Conservation (phyloP, 2,329 filamentous ascomycete genomes). For the Monosporascus sp. region DNA sequence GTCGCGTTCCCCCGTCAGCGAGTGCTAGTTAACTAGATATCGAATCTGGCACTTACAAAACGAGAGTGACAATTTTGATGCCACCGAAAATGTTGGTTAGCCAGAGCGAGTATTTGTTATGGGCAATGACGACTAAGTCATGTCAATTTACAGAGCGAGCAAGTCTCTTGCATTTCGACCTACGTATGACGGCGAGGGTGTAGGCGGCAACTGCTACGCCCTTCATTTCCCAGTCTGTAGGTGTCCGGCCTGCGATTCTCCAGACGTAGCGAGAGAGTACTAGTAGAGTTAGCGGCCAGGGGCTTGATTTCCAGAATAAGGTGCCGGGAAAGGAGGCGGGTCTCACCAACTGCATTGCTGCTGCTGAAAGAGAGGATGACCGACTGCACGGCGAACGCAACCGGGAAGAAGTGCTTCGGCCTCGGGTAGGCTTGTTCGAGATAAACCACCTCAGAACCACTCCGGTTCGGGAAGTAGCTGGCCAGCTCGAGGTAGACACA, state of each 20-base stretch:
- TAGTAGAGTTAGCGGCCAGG: constrained; percentile 10
- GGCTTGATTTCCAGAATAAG: not conserved
- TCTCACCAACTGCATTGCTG: constrained; percentile 47
- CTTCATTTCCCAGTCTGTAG: constrained; percentile 59
- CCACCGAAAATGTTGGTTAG: constrained; percentile 51
- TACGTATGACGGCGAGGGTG: constrained; percentile 50
- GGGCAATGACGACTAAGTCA: constrained; percentile 35
- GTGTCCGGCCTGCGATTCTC: constrained; percentile 43
- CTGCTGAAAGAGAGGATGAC: constrained; percentile 53
- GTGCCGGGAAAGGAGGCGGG: not conserved
- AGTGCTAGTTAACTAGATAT: not conserved
- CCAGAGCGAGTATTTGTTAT: constrained; percentile 53
- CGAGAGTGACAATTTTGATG: constrained; percentile 54
- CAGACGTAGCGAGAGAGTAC: constrained; percentile 61
- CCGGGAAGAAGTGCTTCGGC: constrained; percentile 51
- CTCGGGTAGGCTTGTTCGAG: constrained; percentile 53
- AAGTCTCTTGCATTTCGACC: constrained; percentile 15
- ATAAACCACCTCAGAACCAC: constrained; percentile 52
- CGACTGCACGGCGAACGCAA: constrained; percentile 48
- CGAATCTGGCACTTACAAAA: constrained; percentile 36
- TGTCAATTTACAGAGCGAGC: not conserved
- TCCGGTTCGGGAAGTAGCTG: constrained; percentile 51
- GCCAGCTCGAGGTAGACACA: constrained; percentile 49
- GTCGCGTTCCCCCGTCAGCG: not conserved
- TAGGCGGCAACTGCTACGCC: constrained; percentile 62